These are phyloP conservation scores for Telopea speciosissima DNA, from an alignment of 177 flowering plant genomes.

Conservation along the genomic window DNA sequence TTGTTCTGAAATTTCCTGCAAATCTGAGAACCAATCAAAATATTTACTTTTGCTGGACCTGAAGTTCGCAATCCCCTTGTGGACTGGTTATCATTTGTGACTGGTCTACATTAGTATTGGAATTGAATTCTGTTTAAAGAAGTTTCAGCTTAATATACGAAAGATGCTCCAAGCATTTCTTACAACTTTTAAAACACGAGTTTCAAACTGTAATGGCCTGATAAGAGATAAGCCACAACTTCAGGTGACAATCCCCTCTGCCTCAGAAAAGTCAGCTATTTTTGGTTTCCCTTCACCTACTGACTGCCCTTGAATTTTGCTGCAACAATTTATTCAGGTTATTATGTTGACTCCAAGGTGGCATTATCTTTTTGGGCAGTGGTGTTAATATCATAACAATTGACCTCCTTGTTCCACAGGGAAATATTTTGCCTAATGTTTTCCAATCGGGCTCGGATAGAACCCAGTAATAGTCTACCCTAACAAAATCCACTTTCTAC, in stretches of 20 bases:
- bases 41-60: too few relatives aligned
- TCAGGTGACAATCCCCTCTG: too few relatives aligned
- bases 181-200: too few relatives aligned
- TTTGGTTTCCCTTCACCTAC: background rate
- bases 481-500: too few relatives aligned
- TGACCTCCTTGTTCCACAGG: too few relatives aligned
- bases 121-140: background rate
- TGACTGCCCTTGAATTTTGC: background rate
- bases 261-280: too few relatives aligned
- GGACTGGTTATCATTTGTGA: too few relatives aligned
- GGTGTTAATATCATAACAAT: background rate
- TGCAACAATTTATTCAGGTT: background rate
- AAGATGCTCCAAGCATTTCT: background rate
- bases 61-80: too few relatives aligned
- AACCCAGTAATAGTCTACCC: background rate
- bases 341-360: background rate
- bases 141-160: background rate
- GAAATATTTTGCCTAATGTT: background rate
- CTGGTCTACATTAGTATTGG: too few relatives aligned
- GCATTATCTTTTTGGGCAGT: background rate
- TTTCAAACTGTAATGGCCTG: background rate
- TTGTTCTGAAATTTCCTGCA: too few relatives aligned
- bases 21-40: too few relatives aligned
- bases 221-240: too few relatives aligned
- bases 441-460: background rate